phyloP scores from a whole-genome alignment of 306 rosid species.

The Begonia masoniana region DNA sequence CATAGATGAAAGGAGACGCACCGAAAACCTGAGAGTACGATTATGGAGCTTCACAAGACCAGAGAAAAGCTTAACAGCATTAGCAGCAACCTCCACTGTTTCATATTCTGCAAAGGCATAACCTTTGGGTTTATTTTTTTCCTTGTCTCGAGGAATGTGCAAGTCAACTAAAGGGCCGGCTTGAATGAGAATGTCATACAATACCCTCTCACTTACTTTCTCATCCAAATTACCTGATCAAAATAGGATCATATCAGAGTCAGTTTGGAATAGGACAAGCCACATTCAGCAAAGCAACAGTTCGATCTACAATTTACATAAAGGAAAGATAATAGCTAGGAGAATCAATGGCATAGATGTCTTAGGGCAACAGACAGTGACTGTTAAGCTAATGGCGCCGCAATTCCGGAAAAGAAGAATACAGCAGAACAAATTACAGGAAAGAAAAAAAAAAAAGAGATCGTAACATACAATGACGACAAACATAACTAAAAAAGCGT shows the following conservation, averaged over 20 bases:
- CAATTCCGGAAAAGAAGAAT: too few relatives aligned
- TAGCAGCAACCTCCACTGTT: slow-evolving; percentile 65
- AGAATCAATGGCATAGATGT: too few relatives aligned
- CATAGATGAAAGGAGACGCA: slow-evolving; percentile 15
- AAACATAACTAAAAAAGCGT: too few relatives aligned
- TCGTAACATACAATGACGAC: too few relatives aligned
- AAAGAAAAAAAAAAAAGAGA: too few relatives aligned
- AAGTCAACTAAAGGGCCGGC: slow-evolving; percentile 77
- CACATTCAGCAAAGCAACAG: too few relatives aligned
- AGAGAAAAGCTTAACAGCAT: slow-evolving; percentile 86
- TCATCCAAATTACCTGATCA: slow-evolving; percentile 67
- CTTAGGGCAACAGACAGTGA: too few relatives aligned
- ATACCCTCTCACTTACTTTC: slow-evolving; percentile 68
- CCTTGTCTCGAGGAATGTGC: slow-evolving; percentile 80
- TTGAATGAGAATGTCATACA: slow-evolving; percentile 77
- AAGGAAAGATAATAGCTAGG: too few relatives aligned
- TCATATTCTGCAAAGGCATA: slow-evolving; percentile 88
- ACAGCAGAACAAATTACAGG: too few relatives aligned
- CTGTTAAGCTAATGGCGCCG: too few relatives aligned
- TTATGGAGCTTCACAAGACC: slow-evolving; percentile 74
- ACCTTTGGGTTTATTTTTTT: slow-evolving; percentile 59
- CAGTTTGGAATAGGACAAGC: background rate
- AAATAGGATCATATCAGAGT: background rate
- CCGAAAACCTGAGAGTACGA: slow-evolving; percentile 81
- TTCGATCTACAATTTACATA: too few relatives aligned